These are phyloP conservation scores for Crithidia expoeki DNA, from an alignment of 208 protist genomes.

Conservation along the genomic window DNA sequence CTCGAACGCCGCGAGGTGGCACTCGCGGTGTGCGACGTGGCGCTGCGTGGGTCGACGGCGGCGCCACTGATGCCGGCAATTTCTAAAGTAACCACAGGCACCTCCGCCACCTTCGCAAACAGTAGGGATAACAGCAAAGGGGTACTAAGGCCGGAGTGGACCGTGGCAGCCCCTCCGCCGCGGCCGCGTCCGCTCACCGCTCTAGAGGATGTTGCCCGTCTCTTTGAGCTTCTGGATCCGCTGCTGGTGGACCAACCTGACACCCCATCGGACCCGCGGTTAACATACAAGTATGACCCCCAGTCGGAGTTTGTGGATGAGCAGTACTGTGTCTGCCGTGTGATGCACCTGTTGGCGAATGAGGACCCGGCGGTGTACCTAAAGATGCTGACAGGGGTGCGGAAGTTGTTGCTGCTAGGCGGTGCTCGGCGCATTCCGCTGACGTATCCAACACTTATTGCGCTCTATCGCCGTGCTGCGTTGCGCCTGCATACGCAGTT, in stretches of 20 bases:
- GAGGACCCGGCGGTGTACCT: slow-evolving; percentile 78
- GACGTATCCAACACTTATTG: slow-evolving; percentile 88
- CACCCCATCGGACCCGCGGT: slow-evolving; percentile 28
- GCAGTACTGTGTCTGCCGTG: slow-evolving; percentile 89
- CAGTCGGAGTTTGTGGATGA: slow-evolving; percentile 91
- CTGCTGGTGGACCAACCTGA: slow-evolving; percentile 81
- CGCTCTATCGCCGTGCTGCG: slow-evolving; percentile 76
- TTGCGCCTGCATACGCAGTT: slow-evolving; percentile 40
- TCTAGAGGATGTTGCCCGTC: slow-evolving; percentile 60
- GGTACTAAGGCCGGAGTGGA: neutral
- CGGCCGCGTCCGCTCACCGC: slow-evolving; percentile 41
- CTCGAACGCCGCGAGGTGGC: slow-evolving; percentile 60
- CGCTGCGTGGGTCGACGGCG: slow-evolving; percentile 33
- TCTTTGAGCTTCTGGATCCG: slow-evolving; percentile 88
- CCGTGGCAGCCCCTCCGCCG: slow-evolving; percentile 25
- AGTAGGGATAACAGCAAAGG: neutral
- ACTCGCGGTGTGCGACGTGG: slow-evolving; percentile 52
- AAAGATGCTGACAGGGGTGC: slow-evolving; percentile 90
- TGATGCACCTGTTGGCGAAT: slow-evolving; percentile 90
- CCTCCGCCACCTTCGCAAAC: neutral
- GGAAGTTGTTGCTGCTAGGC: slow-evolving; percentile 89
- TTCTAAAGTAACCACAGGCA: neutral
- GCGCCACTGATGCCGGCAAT: slow-evolving; percentile 19
- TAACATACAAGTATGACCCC: slow-evolving; percentile 53
- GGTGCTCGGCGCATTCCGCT: slow-evolving; percentile 83